These are phyloP conservation scores for Marchantia paleacea DNA, from an alignment of 225 moss, liverwort and hornwort genomes.

Conservation along the genomic window DNA sequence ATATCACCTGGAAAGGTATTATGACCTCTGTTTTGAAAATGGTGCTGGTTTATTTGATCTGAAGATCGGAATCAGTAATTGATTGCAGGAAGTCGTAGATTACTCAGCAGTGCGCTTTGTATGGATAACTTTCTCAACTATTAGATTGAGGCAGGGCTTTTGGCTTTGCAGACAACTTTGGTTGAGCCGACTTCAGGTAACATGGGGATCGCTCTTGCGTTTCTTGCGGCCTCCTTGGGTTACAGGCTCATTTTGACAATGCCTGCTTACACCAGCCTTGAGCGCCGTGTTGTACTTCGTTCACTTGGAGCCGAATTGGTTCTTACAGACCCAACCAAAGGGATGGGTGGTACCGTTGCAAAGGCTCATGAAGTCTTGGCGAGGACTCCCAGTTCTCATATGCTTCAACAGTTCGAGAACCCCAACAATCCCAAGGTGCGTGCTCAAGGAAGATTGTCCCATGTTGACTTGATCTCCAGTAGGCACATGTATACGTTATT, in stretches of 20 bases:
- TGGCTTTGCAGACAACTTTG: conserved; percentile 29
- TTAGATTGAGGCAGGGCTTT: not conserved
- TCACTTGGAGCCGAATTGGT: conserved; percentile 42
- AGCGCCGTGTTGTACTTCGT: conserved; percentile 46
- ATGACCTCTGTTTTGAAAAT: not conserved
- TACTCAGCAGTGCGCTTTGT: too few species aligned
- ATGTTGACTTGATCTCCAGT: too few species aligned
- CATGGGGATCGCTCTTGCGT: conserved; percentile 47
- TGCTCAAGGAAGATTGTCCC: not conserved
- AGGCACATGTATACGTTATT: not conserved
- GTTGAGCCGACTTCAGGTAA: conserved; percentile 49
- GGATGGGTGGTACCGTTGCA: conserved; percentile 38
- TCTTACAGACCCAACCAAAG: conserved; percentile 42
- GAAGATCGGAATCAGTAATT: too few species aligned
- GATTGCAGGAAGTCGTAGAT: too few species aligned
- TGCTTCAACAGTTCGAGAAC: conserved; percentile 52
- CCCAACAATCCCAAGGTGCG: conserved; percentile 40
- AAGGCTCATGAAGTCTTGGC: conserved; percentile 42
- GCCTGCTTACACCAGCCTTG: conserved; percentile 44
- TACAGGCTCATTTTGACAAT: conserved; percentile 44
- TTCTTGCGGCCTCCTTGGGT: conserved; percentile 41
- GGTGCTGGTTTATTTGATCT: too few species aligned
- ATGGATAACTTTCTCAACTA: too few species aligned
- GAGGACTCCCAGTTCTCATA: conserved; percentile 33
- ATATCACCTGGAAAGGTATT: conserved; percentile 38